Conservation (phyloP, 2,329 filamentous ascomycete genomes). For the Ophiostoma quercus region DNA sequence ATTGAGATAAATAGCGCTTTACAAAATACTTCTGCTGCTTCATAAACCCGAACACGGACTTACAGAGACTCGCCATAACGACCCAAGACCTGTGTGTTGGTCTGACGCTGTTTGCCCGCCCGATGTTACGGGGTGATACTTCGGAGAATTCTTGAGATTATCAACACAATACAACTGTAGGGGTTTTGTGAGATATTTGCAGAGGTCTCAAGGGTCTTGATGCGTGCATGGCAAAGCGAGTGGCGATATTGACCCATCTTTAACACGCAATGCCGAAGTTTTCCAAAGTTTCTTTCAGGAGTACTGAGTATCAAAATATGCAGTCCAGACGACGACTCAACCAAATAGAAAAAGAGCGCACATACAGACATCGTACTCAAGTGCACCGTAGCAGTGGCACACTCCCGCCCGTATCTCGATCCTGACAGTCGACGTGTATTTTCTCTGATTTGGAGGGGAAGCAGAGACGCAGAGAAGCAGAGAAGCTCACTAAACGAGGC, state of each 20-base stretch:
- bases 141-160: constrained; percentile 12
- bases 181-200: too few species aligned
- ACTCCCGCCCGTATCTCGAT: not conserved
- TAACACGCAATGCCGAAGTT: not conserved
- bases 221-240: constrained; percentile 3
- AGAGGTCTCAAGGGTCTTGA: not conserved
- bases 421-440: constrained; percentile 13
- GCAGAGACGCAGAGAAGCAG: not conserved
- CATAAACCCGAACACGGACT: not conserved
- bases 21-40: too few species aligned
- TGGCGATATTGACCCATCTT: not conserved
- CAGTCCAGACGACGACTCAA: not conserved
- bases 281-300: not conserved
- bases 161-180: not conserved
- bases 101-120: not conserved
- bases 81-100: not conserved
- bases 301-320: not conserved
- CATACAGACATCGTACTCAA: not conserved
- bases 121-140: constrained; percentile 12
- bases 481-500: not conserved
- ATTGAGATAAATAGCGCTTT: too few species aligned
- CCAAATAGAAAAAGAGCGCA: constrained; percentile 9
- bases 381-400: constrained; percentile 8
- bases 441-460: not conserved
- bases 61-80: not conserved